phyloP scores from a whole-genome alignment of 176 grass and related monocot species.

The Eleusine indica region DNA sequence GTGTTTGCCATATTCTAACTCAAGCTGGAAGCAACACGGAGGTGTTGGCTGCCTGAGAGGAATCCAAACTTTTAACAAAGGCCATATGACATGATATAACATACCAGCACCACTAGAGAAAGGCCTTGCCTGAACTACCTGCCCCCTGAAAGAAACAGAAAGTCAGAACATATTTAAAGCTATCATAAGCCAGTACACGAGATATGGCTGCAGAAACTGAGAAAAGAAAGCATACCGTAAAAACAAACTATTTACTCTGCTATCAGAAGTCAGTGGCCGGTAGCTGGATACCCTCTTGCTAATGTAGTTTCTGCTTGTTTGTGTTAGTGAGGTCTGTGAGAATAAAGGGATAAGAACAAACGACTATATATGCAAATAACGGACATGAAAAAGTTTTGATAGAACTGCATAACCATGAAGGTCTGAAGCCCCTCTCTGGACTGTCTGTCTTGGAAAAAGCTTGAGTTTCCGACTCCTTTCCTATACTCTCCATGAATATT shows the following conservation, averaged over 20 bases:
- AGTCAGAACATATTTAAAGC: background rate
- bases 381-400: background rate
- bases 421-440: background rate
- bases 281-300: conserved; percentile 28
- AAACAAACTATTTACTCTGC: conserved; percentile 43
- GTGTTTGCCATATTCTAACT: background rate
- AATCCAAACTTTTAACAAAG: background rate
- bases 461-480: conserved; percentile 37
- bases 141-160: conserved; percentile 41
- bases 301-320: conserved; percentile 29
- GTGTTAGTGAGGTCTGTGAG: conserved; percentile 37
- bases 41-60: background rate
- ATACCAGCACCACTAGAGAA: conserved; percentile 82
- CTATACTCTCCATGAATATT: conserved; percentile 25
- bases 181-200: conserved; percentile 10
- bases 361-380: background rate
- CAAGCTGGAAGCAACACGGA: background rate
- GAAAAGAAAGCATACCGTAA: conserved; percentile 42
- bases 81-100: background rate
- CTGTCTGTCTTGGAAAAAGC: background rate
- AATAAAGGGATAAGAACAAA: conserved; percentile 23
- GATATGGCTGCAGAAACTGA: background rate
- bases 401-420: background rate
- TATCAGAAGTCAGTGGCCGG: background rate
- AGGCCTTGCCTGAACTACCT: conserved; percentile 44